These are phyloP conservation scores for Jamesozyma spencerorum DNA, from an alignment of 805 yeast species.

Conservation along the genomic window DNA sequence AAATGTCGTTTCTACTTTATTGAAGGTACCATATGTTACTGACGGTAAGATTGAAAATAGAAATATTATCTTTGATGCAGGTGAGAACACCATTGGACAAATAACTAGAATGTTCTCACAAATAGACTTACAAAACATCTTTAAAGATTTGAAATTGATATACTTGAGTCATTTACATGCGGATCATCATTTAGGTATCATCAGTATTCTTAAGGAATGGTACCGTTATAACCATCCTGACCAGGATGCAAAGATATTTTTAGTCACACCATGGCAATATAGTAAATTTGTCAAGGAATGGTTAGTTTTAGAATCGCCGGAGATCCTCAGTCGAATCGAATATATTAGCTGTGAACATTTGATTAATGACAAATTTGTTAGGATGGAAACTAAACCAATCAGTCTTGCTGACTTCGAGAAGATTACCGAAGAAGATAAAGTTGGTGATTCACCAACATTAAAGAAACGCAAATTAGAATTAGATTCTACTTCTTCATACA, in stretches of 20 bases:
- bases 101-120: constrained; percentile 53
- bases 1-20: constrained; percentile 73
- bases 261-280: constrained; percentile 72
- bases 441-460: constrained; percentile 3
- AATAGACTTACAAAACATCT: constrained; percentile 34
- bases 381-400: constrained; percentile 27
- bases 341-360: constrained; percentile 58
- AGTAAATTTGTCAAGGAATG: constrained; percentile 62
- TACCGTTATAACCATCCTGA: constrained; percentile 33
- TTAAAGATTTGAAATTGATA: constrained; percentile 55
- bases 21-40: constrained; percentile 51
- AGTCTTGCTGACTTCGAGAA: constrained; percentile 18
- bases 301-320: constrained; percentile 39
- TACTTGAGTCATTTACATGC: constrained; percentile 90
- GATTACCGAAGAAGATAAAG: constrained; percentile 5
- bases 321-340: constrained; percentile 35
- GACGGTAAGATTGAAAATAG: constrained; percentile 31
- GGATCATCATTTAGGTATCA: constrained; percentile 86
- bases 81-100: constrained; percentile 81
- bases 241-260: constrained; percentile 34
- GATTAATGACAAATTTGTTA: constrained; percentile 30
- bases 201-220: constrained; percentile 67
- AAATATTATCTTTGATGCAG: constrained; percentile 75
- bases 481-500: constrained; percentile 17
- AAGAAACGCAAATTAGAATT: constrained; percentile 20